Base-by-base conservation (phyloP, 352 stramenopile genomes). In the Globisporangium ultimum region DNA sequence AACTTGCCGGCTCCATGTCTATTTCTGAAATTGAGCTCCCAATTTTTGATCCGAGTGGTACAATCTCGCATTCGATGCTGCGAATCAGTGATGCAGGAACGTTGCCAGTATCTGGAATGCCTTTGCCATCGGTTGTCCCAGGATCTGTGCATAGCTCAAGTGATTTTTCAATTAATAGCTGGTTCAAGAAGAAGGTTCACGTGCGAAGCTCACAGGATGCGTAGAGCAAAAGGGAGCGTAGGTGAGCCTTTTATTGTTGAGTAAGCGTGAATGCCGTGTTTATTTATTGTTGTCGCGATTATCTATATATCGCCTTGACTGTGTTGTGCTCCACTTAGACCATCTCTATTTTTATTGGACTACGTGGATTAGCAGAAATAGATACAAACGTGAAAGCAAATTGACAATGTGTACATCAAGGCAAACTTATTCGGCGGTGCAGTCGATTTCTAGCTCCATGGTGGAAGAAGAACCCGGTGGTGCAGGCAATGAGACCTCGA, bases 111-210 rank as follows among this genome's bases (percentile, higher is more conserved):
- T 52, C 47, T 52, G 20, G 12, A 20, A 15, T 52, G 18, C 20
- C 20, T 52, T 18, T 52, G 47, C 47, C 11, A n/a, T 52, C n/a
- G 13, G 15, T 17, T 52, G 11, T 8, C 7, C 47, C 60, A 2
- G 61, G 55, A 17, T 32, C 52, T 36, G 53, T 68, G 6, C 75
- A 80, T 22, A 72, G 55, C 64, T 79, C 74, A 14, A 84, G 69
- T 43, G 48, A 68, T 3, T 84, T 84, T 61, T 79, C 74, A 20
- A 69, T 83, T 20, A 48, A 46, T 22, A 48, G 56, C 11, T 87
- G 77, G 77, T 67, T 84, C 48, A 68, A 77, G 52, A 53, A 43
- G 21, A 45, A 45, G 43, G 54, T 40, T 17, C 71, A 40, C 64
- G 58, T 34, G 14, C 60, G 17, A 54, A 61, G 17, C 58, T 43